Conservation (phyloP, 2,329 filamentous ascomycete genomes). For the Diaporthe destruens region DNA sequence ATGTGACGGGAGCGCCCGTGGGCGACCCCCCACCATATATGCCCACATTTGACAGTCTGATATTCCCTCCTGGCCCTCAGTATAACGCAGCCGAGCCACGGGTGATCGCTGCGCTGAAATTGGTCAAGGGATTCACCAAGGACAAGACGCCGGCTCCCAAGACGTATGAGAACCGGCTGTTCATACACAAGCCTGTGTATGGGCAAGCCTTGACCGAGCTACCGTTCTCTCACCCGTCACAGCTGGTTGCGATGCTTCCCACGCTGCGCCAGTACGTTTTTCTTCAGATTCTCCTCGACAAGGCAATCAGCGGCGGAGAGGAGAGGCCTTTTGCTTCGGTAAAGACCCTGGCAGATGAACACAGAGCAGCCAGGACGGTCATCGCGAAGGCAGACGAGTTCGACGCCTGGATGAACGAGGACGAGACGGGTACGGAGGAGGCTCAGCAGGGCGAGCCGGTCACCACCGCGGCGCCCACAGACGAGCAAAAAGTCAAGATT, state of each 20-base stretch:
- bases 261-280: constrained; percentile 81
- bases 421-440: constrained; percentile 43
- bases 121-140: constrained; percentile 57
- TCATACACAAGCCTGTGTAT: constrained; percentile 80
- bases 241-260: constrained; percentile 81
- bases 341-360: constrained; percentile 39
- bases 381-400: constrained; percentile 40
- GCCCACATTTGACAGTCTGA: constrained; percentile 68
- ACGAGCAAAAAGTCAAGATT: constrained; percentile 49
- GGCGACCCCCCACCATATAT: constrained; percentile 54
- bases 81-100: constrained; percentile 71
- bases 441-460: constrained; percentile 23
- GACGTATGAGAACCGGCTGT: constrained; percentile 71
- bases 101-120: constrained; percentile 63
- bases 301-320: constrained; percentile 64
- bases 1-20: constrained; percentile 63
- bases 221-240: constrained; percentile 82
- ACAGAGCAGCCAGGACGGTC: constrained; percentile 37
- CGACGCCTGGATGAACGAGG: constrained; percentile 37
- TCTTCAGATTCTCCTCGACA: constrained; percentile 72
- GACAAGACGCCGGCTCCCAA: constrained; percentile 50
- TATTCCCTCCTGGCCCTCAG: constrained; percentile 65
- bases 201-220: constrained; percentile 75
- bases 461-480: constrained; percentile 38
- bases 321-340: constrained; percentile 45